A percentile compares a stretch with the other conserved stretches of the same genome.
These are phyloP conservation scores for Fusarium falciforme DNA, from an alignment of 2,329 filamentous ascomycete genomes.

Conservation along the genomic window DNA sequence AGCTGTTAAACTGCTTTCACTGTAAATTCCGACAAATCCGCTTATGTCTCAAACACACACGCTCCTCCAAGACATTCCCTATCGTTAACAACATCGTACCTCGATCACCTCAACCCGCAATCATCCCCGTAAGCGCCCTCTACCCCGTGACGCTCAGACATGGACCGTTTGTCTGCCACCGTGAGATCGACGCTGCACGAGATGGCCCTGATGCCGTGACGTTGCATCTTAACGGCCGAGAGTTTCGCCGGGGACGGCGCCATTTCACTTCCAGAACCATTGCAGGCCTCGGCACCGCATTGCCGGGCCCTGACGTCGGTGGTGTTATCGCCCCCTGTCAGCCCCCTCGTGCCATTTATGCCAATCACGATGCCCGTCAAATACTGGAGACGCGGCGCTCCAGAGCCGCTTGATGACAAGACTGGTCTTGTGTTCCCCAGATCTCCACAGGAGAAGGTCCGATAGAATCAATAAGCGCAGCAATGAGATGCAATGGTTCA, in stretches of 20 bases:
- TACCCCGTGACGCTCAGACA: neutral
- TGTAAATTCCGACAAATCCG: neutral
- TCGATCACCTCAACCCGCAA: neutral
- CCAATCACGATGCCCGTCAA: neutral
- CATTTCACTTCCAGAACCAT: neutral
- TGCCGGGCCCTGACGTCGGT: conserved; percentile 15
- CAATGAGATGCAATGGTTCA: neutral
- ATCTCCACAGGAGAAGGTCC: neutral
- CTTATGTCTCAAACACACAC: neutral
- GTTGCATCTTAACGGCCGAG: conserved; percentile 28
- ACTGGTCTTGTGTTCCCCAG: neutral
- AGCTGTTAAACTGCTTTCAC: neutral
- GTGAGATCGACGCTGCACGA: conserved; percentile 8
- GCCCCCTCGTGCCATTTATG: conserved; percentile 1
- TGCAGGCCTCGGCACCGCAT: neutral
- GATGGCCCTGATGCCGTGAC: conserved; percentile 5
- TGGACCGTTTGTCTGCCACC: neutral
- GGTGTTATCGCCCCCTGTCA: conserved; percentile 11
- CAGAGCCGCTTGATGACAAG: neutral
- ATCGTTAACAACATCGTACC: neutral
- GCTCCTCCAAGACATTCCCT: neutral
- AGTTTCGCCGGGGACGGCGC: conserved; percentile 9
- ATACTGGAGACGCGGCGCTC: neutral
- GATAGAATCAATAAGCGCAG: neutral
- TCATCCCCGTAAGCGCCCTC: conserved; percentile 2